phyloP scores from a whole-genome alignment of 148 eudicot genomes.

The Pouteria glomerata region DNA sequence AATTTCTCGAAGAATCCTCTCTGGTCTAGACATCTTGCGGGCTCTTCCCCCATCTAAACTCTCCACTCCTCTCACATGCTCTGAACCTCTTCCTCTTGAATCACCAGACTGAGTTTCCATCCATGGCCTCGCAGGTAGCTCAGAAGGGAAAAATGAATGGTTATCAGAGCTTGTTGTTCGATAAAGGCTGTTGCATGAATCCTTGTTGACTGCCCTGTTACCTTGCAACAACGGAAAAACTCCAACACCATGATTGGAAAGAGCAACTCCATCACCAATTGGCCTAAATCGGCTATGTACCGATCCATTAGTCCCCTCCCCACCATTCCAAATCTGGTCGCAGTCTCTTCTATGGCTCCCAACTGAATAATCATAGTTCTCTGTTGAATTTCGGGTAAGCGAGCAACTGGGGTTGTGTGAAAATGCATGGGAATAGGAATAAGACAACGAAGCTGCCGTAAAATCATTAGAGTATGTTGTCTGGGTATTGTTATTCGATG shows the following conservation, averaged over 20 bases:
- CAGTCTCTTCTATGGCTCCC: conserved; percentile 59
- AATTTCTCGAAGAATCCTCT: conserved; percentile 53
- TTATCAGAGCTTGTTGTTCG: conserved; percentile 53
- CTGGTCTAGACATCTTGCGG: conserved; percentile 40
- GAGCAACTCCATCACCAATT: conserved; percentile 58
- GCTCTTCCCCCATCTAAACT: conserved; percentile 36
- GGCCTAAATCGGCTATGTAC: conserved; percentile 91
- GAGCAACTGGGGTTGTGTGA: conserved; percentile 93
- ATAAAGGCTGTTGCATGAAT: conserved; percentile 38
- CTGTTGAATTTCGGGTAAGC: conserved; percentile 67
- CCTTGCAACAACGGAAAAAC: conserved; percentile 42
- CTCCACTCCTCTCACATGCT: conserved; percentile 34
- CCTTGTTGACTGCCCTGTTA: conserved; percentile 36
- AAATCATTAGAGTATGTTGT: conserved; percentile 72
- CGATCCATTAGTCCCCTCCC: conserved; percentile 90
- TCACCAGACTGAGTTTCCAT: conserved; percentile 45
- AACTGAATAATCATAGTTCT: conserved; percentile 52
- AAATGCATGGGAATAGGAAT: conserved; percentile 56
- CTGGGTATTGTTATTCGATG: conserved; percentile 42
- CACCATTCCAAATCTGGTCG: conserved; percentile 77
- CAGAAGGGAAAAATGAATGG: conserved; percentile 64
- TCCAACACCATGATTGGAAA: conserved; percentile 48
- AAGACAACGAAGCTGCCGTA: conserved; percentile 57
- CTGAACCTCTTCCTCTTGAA: conserved; percentile 42
- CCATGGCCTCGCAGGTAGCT: conserved; percentile 63